Evolutionary conservation across 2,329 filamentous ascomycete genomes (phyloP).

Genomic region (Verticillium albo-atrum): DNA sequence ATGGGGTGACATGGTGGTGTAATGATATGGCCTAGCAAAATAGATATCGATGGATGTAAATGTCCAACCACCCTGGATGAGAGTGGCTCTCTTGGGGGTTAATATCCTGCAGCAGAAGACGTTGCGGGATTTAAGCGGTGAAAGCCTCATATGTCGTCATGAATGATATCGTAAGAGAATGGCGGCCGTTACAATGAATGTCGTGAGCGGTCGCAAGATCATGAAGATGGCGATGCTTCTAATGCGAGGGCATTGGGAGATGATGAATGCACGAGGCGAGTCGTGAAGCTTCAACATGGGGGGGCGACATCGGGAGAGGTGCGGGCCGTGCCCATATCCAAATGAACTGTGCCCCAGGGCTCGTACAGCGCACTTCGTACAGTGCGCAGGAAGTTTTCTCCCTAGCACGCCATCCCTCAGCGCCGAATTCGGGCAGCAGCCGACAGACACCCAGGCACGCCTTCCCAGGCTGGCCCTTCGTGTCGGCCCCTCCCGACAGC

Average conservation of each 20-base stretch:
- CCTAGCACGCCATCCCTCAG: background rate
- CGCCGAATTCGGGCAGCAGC: background rate
- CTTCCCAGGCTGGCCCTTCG: background rate
- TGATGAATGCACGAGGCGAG: background rate
- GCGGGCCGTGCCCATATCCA: background rate
- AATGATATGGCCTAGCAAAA: background rate
- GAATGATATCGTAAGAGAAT: background rate
- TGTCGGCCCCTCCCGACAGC: background rate
- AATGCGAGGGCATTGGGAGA: background rate
- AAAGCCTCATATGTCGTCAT: background rate
- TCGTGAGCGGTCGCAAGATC: background rate
- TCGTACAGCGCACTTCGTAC: background rate
- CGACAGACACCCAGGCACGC: background rate
- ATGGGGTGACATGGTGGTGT: constrained; percentile 13
- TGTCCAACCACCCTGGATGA: background rate
- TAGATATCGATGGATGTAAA: background rate
- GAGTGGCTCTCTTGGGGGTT: background rate
- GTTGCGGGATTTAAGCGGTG: background rate
- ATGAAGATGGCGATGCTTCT: background rate
- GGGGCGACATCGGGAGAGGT: background rate
- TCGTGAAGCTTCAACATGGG: background rate
- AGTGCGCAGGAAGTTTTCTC: background rate
- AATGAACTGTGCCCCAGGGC: background rate
- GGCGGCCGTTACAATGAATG: background rate
- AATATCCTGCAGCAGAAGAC: background rate